These are phyloP conservation scores for Trichoderma arundinaceum DNA, from an alignment of 2,329 filamentous ascomycete species.

Conservation along the genomic window DNA sequence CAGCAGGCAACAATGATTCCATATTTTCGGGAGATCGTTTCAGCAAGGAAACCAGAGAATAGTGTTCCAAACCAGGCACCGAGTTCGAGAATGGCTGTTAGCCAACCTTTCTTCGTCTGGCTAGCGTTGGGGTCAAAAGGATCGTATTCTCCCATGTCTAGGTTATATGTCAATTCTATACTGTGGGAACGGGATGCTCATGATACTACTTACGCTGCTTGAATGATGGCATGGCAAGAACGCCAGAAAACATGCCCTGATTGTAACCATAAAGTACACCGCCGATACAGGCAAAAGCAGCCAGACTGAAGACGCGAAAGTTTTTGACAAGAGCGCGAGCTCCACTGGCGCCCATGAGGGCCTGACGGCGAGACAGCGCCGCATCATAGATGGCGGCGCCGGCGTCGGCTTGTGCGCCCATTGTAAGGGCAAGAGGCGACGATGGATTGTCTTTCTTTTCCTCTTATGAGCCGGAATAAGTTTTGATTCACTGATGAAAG, in stretches of 20 bases:
- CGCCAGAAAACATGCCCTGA: slow-evolving; percentile 67
- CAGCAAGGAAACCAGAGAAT: slow-evolving; percentile 73
- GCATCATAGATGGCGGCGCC: slow-evolving; percentile 52
- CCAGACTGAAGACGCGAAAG: slow-evolving; percentile 64
- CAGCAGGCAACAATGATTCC: slow-evolving; percentile 68
- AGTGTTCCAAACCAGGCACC: slow-evolving; percentile 79
- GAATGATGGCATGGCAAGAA: slow-evolving; percentile 64
- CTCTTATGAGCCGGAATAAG: neutral
- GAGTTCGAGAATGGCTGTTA: slow-evolving; percentile 73
- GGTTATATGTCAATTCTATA: neutral
- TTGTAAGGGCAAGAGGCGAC: slow-evolving; percentile 22
- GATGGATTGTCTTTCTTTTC: slow-evolving; percentile 2
- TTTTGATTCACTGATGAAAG: neutral
- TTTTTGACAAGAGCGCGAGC: slow-evolving; percentile 63
- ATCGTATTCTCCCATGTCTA: slow-evolving; percentile 63
- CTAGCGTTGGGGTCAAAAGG: slow-evolving; percentile 51
- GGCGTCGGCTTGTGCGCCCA: slow-evolving; percentile 31
- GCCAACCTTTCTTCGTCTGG: slow-evolving; percentile 63
- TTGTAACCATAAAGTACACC: slow-evolving; percentile 73
- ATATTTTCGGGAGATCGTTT: slow-evolving; percentile 71
- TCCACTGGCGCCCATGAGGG: slow-evolving; percentile 59
- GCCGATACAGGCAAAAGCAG: slow-evolving; percentile 67
- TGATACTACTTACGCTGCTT: slow-evolving; percentile 50
- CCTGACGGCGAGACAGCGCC: slow-evolving; percentile 57
- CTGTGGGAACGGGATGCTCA: too few relatives aligned